Conservation (phyloP, 129 eudicot species). For the Flaveria robusta region DNA sequence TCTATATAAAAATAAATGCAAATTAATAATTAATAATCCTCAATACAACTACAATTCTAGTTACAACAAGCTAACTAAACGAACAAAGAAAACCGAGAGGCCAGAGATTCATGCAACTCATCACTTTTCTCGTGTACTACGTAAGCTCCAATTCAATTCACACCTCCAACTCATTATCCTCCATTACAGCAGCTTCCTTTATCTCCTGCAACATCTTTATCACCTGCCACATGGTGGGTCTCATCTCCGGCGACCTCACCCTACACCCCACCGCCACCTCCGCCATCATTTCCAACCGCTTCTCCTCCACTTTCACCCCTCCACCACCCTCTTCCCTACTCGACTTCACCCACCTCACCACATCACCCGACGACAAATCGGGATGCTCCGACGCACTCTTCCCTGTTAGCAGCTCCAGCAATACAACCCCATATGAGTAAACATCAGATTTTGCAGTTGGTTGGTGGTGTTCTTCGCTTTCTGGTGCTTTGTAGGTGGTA, state of each 20-base stretch:
- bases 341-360: conserved; percentile 68
- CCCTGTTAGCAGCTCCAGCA: conserved; percentile 74
- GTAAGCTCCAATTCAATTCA: conserved; percentile 18
- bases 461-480: conserved; percentile 39
- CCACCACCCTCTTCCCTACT: conserved; percentile 56
- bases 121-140: conserved; percentile 5
- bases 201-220: conserved; percentile 85
- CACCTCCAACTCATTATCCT: conserved; percentile 36
- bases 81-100: neutral
- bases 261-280: conserved; percentile 84
- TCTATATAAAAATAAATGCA: neutral
- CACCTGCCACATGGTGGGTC: conserved; percentile 96
- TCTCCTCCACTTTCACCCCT: conserved; percentile 44
- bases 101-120: conserved; percentile 6
- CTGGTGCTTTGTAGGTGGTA: conserved; percentile 75
- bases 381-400: conserved; percentile 65
- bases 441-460: conserved; percentile 69
- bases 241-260: conserved; percentile 60
- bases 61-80: neutral
- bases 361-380: conserved; percentile 44
- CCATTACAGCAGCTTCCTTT: conserved; percentile 62
- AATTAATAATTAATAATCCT: neutral
- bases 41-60: neutral
- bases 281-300: conserved; percentile 67
- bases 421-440: conserved; percentile 73